These are phyloP conservation scores for Ormosia emarginata DNA, from an alignment of 306 rosid genomes.

Conservation along the genomic window DNA sequence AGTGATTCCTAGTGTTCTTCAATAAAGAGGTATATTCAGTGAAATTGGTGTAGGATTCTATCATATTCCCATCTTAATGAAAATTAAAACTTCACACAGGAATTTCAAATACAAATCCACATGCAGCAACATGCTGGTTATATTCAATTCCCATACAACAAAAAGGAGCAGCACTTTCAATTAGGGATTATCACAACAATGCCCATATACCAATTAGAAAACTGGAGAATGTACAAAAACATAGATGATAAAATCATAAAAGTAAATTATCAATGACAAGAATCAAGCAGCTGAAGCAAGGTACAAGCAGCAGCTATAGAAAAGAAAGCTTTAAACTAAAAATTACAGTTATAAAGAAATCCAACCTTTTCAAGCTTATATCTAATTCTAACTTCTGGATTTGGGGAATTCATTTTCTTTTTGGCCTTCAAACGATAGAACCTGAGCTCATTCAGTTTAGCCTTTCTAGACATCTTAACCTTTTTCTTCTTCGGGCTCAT, in stretches of 20 bases:
- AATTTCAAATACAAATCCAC: constrained; percentile 11
- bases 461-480: constrained; percentile 61
- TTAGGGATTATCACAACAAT: background rate
- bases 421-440: constrained; percentile 81
- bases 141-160: background rate
- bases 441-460: constrained; percentile 74
- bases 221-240: background rate
- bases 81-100: background rate
- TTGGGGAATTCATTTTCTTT: constrained; percentile 83
- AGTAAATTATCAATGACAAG: background rate
- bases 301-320: background rate
- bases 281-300: constrained; percentile 13
- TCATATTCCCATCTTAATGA: background rate
- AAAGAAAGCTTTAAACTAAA: constrained; percentile 7
- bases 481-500: constrained; percentile 32
- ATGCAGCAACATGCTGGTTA: background rate
- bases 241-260: constrained; percentile 5
- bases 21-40: too few species aligned
- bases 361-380: constrained; percentile 84
- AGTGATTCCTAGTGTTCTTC: too few species aligned
- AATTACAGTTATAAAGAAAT: background rate
- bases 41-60: too few species aligned
- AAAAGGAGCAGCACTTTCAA: background rate
- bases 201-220: background rate
- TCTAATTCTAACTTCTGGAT: constrained; percentile 84